Evolutionary conservation across 257 asterid genomes (phyloP), one percentile per base, ranked within the genome.

Genomic region (Solanum clarkiae): DNA sequence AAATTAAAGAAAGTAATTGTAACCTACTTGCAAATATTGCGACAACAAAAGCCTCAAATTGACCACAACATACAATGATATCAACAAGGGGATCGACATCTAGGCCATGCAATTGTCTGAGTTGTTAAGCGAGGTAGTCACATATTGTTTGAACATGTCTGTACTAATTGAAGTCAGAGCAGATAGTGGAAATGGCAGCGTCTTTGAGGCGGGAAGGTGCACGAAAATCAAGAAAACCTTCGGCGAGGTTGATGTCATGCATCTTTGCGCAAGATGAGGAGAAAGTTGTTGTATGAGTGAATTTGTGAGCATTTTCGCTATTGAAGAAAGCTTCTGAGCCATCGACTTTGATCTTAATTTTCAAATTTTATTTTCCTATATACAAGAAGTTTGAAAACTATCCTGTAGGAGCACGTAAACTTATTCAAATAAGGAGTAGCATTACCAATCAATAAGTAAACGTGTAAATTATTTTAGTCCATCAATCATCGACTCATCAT

Each of bases 1-100:
- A 57, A 57, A 57, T 24, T 24, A 85, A 79, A 36, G 10, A 86
- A 24, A 47, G 60, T 14, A 24, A 75, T 51, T 56, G 62, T 17
- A 56, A 47, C 40, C 83, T 93, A 94, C 99, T 87, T 68, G 98
- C 95, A 71, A 95, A 93, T 89, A 93, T 91, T 32, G 99, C 57
- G 4, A 98, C 96, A 29, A 98, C 96, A 89, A 95, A 93, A 44
- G 99, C 97, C 94, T 93, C 98, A 0, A 98, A 92, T 88, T 94
- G 98, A 36, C 99, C 98, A 69, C 98, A 95, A 80, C 97, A 92
- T 51, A 95, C 86, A 60, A 92, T 97, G 15, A 95, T 80, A 83
- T 94, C 98, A 32, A 90, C 87, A 1, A 89, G 80, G 57, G 98
- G 96, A 83, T 95, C 94, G 65, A 93, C 87, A 63, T 83, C 80